Base-by-base conservation (phyloP, 345 rosid genomes). In the Barbarea vulgaris region DNA sequence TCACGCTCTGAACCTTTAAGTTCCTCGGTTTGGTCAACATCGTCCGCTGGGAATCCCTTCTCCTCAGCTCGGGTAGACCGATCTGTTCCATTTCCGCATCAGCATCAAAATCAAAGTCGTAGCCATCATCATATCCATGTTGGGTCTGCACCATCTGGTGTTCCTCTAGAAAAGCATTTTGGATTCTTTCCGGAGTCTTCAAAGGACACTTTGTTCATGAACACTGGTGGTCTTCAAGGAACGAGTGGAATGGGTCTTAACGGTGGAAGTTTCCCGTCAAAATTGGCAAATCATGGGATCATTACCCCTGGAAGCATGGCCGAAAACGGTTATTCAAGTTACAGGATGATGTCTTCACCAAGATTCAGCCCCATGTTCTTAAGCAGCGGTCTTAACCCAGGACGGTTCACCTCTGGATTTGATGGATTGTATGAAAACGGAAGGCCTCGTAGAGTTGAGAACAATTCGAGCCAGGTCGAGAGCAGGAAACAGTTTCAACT, bases 81-180 rank as follows among this genome's bases (percentile, higher is more conserved):
- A 44, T 78, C 88, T 60, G 74, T 83, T 64, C 80, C 83, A 58
- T 79, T 88, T 34, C 69, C 80, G 18, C 85, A 74, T 24, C 83
- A 77, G 64, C 85, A 80, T 52, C 88, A 85, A n/a, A 83, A 71
- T 39, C 80, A 76, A 69, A 69, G 84, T 76, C 87, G 65, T 36
- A 76, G 15, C 64, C 85, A 79, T 67, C 87, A 85, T 30, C 86
- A 79, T 52, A 85, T 85, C 84, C 96, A 88, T 60, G 89, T 91
- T 56, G 97, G 98, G 57, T 93, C 98, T 73, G 97, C 98, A 63
- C 98, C 98, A 28, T 88, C 96, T 46, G 91, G 90, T 73, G 81
- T 81, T 81, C 94, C 96, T 68, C 76, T 88, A 47, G 93, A 93
- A 66, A 85, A 91, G 70, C 96, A 82, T 60, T 88, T 89, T 64